Percentiles rank a stretch among this genome's conserved stretches.
phyloP scores from a whole-genome alignment of 2,329 filamentous ascomycete genomes.

The Alternaria angustiovoidea region DNA sequence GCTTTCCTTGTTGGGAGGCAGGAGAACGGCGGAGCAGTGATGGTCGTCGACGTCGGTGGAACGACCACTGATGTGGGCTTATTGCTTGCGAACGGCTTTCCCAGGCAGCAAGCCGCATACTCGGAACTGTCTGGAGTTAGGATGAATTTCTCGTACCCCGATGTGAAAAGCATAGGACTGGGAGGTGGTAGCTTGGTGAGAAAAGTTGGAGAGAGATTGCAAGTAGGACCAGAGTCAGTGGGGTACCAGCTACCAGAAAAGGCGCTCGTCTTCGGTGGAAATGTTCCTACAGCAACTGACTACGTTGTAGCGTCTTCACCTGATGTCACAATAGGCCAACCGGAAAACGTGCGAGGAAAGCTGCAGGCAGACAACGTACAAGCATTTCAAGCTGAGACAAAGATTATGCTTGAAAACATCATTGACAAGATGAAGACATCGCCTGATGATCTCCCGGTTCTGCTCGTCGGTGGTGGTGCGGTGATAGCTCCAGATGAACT shows the following conservation, averaged over 20 bases:
- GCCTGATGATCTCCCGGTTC: slow-evolving; percentile 64
- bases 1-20: slow-evolving; percentile 50
- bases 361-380: slow-evolving; percentile 48
- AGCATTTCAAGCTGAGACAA: slow-evolving; percentile 55
- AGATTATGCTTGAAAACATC: slow-evolving; percentile 62
- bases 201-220: slow-evolving; percentile 49
- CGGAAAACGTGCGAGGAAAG: slow-evolving; percentile 46
- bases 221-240: slow-evolving; percentile 69
- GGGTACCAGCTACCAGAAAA: slow-evolving; percentile 65
- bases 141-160: slow-evolving; percentile 64
- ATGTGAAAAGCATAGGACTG: slow-evolving; percentile 67
- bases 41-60: slow-evolving; percentile 73
- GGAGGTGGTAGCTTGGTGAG: slow-evolving; percentile 67
- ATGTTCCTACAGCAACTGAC: slow-evolving; percentile 67
- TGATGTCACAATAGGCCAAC: slow-evolving; percentile 55
- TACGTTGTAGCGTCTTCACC: slow-evolving; percentile 52
- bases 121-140: slow-evolving; percentile 69
- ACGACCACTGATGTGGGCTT: slow-evolving; percentile 72
- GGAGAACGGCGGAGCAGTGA: slow-evolving; percentile 56
- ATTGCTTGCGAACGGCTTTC: slow-evolving; percentile 68
- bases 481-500: slow-evolving; percentile 66
- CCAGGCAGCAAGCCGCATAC: slow-evolving; percentile 68
- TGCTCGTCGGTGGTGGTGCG: slow-evolving; percentile 71
- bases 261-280: slow-evolving; percentile 65
- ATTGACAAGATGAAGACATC: slow-evolving; percentile 71